A percentile compares a stretch with the other conserved stretches of the same genome.
Conservation (phyloP, 768 basidiomycete species). For the Trametes coccinea region DNA sequence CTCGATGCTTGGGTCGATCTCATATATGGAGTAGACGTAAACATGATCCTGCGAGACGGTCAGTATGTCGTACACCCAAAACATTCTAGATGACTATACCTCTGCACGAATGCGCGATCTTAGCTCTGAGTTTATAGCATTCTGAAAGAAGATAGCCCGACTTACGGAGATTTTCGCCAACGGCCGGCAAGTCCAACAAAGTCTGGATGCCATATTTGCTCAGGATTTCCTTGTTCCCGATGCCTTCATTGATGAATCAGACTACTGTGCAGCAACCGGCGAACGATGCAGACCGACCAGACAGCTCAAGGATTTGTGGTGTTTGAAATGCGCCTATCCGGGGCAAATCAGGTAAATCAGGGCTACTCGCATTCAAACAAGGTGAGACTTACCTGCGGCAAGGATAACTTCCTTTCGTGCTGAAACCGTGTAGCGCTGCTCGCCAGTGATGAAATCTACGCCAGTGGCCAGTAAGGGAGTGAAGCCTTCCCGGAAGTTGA, state of each 20-base stretch:
- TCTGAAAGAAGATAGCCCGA: not conserved
- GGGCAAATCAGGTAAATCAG: not conserved
- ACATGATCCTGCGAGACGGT: constrained; percentile 6
- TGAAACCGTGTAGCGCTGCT: not conserved
- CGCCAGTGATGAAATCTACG: constrained; percentile 3
- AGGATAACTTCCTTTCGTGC: constrained; percentile 15
- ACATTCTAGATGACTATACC: not conserved
- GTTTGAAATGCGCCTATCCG: constrained; percentile 8
- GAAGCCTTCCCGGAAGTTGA: not conserved
- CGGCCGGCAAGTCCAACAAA: constrained; percentile 1
- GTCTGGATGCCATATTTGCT: constrained; percentile 4
- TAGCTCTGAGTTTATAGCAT: not conserved
- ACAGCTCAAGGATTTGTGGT: constrained; percentile 13
- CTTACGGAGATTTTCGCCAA: constrained; percentile 17
- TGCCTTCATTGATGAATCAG: not conserved
- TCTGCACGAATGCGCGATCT: not conserved
- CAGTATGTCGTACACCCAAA: not conserved
- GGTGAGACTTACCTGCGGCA: constrained; percentile 1
- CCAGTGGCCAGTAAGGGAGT: constrained; percentile 1
- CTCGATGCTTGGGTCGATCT: constrained; percentile 5
- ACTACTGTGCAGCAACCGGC: too few species aligned
- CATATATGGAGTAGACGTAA: not conserved
- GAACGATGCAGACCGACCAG: not conserved
- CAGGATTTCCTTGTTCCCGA: constrained; percentile 7
- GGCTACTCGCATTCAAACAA: too few species aligned